phyloP scores from a whole-genome alignment of 495 filamentous ascomycete species.

The Talaromyces adpressus region DNA sequence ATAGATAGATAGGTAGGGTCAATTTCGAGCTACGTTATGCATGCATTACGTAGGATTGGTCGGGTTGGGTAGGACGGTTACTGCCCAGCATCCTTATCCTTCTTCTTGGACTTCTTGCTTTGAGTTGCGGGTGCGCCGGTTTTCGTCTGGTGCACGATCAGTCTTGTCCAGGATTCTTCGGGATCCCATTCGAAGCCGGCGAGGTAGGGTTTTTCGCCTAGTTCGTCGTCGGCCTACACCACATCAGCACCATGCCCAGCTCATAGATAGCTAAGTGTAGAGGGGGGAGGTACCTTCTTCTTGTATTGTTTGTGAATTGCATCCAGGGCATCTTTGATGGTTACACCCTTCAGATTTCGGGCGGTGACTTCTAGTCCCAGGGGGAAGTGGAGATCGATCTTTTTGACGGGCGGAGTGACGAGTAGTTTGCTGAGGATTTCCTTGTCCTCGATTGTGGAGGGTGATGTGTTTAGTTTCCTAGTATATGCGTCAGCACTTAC shows the following conservation, averaged over 20 bases:
- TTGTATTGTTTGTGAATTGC: constrained; percentile 91
- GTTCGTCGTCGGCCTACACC: constrained; percentile 77
- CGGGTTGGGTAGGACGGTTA: background rate
- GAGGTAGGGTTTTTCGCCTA: constrained; percentile 67
- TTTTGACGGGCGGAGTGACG: constrained; percentile 76
- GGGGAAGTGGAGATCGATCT: constrained; percentile 85
- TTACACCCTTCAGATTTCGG: constrained; percentile 84
- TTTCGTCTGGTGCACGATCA: constrained; percentile 79
- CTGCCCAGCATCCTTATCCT: constrained; percentile 42
- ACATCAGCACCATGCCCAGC: background rate
- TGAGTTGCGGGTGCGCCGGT: constrained; percentile 44
- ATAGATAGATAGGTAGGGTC: background rate
- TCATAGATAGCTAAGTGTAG: background rate
- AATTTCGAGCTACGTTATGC: background rate
- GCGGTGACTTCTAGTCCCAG: constrained; percentile 83
- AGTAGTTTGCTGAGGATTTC: constrained; percentile 74
- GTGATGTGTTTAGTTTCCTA: constrained; percentile 89
- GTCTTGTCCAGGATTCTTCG: constrained; percentile 68
- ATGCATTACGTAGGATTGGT: background rate
- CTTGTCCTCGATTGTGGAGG: constrained; percentile 68
- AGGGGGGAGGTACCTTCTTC: constrained; percentile 68
- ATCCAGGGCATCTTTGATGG: constrained; percentile 89
- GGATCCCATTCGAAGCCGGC: constrained; percentile 92
- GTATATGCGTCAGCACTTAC: too few species aligned
- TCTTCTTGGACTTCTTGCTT: constrained; percentile 63